phyloP scores from a whole-genome alignment of 768 basidiomycete genomes.

The Hygrophorus russula region DNA sequence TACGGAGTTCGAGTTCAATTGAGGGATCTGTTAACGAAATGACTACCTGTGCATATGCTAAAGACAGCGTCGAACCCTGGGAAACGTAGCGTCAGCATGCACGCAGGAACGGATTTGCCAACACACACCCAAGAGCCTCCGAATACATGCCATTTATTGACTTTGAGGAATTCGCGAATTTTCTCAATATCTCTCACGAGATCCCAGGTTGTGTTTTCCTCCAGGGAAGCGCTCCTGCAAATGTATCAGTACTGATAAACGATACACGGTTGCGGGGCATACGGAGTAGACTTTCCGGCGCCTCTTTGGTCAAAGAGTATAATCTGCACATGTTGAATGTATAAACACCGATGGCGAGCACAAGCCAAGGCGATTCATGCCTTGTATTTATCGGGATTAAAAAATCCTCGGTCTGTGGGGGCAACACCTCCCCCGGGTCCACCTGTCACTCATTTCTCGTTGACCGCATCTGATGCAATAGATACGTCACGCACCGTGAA shows the following conservation, averaged over 20 bases:
- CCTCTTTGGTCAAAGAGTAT: conserved; percentile 88
- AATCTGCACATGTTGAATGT: conserved; percentile 34
- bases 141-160: conserved; percentile 91
- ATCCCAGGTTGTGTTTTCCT: conserved; percentile 92
- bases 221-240: conserved; percentile 53
- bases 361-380: conserved; percentile 19
- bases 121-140: conserved; percentile 82
- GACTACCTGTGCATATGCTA: conserved; percentile 74
- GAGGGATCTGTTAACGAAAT: neutral
- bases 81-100: neutral
- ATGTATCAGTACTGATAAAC: conserved; percentile 2
- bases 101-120: neutral
- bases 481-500: conserved; percentile 43
- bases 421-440: conserved; percentile 77
- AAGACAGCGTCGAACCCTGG: conserved; percentile 76
- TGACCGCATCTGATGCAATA: conserved; percentile 2
- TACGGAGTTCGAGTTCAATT: conserved; percentile 1
- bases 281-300: conserved; percentile 80
- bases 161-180: conserved; percentile 58
- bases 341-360: neutral
- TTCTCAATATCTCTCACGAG: conserved; percentile 85
- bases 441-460: conserved; percentile 23
- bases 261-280: conserved; percentile 16
- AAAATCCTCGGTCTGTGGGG: conserved; percentile 61
- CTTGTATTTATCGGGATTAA: conserved; percentile 80